Base-by-base conservation (phyloP, 495 filamentous ascomycete species). In the Lindgomyces ingoldianus region DNA sequence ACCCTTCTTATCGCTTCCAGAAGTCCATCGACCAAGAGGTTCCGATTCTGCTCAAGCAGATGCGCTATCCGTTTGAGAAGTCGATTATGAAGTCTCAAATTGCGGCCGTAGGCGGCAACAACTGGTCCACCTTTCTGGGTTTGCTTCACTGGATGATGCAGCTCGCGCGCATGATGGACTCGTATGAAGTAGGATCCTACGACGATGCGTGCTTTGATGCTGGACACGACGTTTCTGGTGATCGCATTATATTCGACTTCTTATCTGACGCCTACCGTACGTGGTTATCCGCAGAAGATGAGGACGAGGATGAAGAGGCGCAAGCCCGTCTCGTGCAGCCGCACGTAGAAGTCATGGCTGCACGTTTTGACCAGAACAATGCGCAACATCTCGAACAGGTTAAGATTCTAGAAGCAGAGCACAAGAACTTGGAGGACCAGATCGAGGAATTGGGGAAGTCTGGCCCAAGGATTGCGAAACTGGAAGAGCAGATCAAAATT, bases 141-240 rank as follows among this genome's bases (percentile, higher is more conserved):
- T 81, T 98, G 76, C 81, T 99, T 49, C 93, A 99, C 75, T 99
- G 94, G 94, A 88, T 99, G 85, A 95, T 99, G 93, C 92, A 97
- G 74, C 78, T 98, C 48, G 90, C 91, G 12, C 83, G 89, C 55
- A 96, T 96, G 85, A 86, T 96, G 76, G 91, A 98, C 57, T 77
- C 86, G 10, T 97, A 89, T 72, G 75, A 81, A 2, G 64, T 76
- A 22, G 85, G 91, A 33, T 84, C 87, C 46, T 98, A 95, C 73
- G 91, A 97, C 64, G 89, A 96, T 46, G 91, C 91, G 0, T 96
- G 92, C 69, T 83, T 84, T 16, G 92, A 96, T 67, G 87, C 83
- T 48, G 95, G 94, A 21, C 83, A 93, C 11, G 94, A 98, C 74
- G 87, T 97, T 12, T 85, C 78, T 4, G 87, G 89, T 1, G 93